phyloP scores from a whole-genome alignment of 1,139 yeast genomes.

The Lodderomyces oxycetoniae region DNA sequence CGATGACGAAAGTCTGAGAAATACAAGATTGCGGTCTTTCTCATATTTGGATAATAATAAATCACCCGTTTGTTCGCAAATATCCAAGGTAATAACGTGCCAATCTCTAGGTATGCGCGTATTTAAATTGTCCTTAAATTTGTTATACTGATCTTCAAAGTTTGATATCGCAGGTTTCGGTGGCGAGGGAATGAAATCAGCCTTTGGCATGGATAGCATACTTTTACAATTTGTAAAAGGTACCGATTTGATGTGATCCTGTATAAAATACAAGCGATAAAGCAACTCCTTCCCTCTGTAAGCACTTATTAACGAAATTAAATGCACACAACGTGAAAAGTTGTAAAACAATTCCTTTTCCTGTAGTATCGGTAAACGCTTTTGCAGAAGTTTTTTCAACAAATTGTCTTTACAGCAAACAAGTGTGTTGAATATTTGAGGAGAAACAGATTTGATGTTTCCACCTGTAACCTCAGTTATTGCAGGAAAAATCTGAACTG shows the following conservation, averaged over 20 bases:
- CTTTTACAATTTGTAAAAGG: conserved; percentile 31
- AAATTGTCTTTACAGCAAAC: conserved; percentile 18
- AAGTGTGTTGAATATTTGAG: conserved; percentile 7
- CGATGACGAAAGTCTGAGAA: conserved; percentile 56
- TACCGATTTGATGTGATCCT: conserved; percentile 30
- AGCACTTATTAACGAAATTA: conserved; percentile 23
- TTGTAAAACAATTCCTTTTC: conserved; percentile 3
- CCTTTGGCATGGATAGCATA: background rate
- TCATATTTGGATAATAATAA: conserved; percentile 49
- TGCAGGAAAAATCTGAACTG: conserved; percentile 16
- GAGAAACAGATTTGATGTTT: background rate
- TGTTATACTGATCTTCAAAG: background rate
- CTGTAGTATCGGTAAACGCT: conserved; percentile 9
- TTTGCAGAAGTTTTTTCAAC: conserved; percentile 9
- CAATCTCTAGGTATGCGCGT: conserved; percentile 44
- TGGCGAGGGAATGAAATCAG: conserved; percentile 12
- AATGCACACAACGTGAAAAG: conserved; percentile 19
- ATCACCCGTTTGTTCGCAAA: conserved; percentile 56
- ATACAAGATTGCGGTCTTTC: conserved; percentile 35
- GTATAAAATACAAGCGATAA: conserved; percentile 25
- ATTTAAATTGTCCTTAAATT: conserved; percentile 17
- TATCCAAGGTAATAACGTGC: conserved; percentile 59
- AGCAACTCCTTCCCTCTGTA: conserved; percentile 20
- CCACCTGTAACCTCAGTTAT: conserved; percentile 10
- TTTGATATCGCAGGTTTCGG: background rate